Evolutionary conservation across 306 rosid genomes (phyloP).

Genomic region (Vigna reflexopilosa): DNA sequence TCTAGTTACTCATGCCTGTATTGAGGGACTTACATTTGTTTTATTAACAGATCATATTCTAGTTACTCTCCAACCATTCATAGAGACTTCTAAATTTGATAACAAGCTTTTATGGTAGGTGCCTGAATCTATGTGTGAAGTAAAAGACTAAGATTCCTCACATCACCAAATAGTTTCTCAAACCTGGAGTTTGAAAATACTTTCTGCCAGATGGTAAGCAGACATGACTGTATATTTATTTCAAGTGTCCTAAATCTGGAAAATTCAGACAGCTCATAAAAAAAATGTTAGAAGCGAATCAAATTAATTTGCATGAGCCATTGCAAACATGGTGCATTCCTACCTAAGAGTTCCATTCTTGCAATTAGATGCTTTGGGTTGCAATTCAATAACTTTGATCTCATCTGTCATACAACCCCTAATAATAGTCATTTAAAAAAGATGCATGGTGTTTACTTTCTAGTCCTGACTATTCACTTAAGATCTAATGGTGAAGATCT

Average conservation of each 20-base stretch:
- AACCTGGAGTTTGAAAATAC: slow-evolving; percentile 83
- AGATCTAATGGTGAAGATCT: no score
- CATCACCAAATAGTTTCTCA: slow-evolving; percentile 71
- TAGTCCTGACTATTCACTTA: no score
- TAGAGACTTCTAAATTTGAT: slow-evolving; percentile 74
- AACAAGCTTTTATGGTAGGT: slow-evolving; percentile 56
- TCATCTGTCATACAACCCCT: slow-evolving; percentile 92
- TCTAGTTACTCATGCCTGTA: no score
- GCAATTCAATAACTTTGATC: slow-evolving; percentile 54
- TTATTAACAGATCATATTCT: no score
- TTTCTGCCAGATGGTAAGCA: slow-evolving; percentile 80
- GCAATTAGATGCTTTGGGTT: slow-evolving; percentile 49
- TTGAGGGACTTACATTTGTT: no score
- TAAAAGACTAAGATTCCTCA: slow-evolving; percentile 58
- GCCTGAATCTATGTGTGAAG: slow-evolving; percentile 48
- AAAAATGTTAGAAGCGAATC: slow-evolving; percentile 79
- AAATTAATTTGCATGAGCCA: slow-evolving; percentile 88
- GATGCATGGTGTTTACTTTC: no score
- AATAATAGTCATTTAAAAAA: slow-evolving; percentile 39
- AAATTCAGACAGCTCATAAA: slow-evolving; percentile 81
- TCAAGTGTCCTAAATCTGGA: slow-evolving; percentile 81
- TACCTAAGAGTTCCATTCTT: slow-evolving; percentile 70
- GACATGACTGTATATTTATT: slow-evolving; percentile 71
- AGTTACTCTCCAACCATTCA: slow-evolving; percentile 40
- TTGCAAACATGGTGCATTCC: slow-evolving; percentile 73